Percentiles rank a stretch among this genome's conserved stretches.
These are phyloP conservation scores for Debaryomyces hansenii DNA, from an alignment of 805 yeast species.

Conservation along the genomic window DNA sequence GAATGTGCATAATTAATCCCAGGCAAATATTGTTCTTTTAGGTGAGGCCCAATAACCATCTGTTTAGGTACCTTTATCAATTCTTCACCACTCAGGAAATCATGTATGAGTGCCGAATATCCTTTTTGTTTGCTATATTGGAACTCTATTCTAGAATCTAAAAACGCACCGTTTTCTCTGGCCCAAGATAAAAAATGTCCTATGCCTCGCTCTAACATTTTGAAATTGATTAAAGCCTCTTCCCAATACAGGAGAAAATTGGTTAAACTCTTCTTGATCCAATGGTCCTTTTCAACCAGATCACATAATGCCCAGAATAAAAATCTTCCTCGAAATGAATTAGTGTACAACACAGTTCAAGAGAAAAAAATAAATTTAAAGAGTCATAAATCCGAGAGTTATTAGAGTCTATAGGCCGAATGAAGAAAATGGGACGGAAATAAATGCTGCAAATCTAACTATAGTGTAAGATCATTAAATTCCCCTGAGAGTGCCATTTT, in stretches of 20 bases:
- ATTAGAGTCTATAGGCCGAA: neutral
- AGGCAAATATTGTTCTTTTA: neutral
- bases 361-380: neutral
- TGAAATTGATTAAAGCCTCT: neutral
- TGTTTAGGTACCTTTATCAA: constrained; percentile 4
- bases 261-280: neutral
- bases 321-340: neutral
- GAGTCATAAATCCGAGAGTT: neutral
- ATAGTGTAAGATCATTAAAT: no score
- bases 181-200: neutral
- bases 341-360: neutral
- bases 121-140: neutral
- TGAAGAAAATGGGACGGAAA: no score
- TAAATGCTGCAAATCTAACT: no score
- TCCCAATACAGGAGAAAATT: neutral
- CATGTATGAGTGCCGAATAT: neutral
- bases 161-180: neutral
- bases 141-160: neutral
- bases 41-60: constrained; percentile 5
- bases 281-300: neutral
- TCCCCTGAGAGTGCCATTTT: no score
- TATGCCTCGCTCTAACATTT: neutral
- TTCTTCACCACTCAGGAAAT: neutral
- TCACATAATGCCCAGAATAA: neutral
- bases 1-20: neutral